Evolutionary conservation across 2,329 filamentous ascomycete genomes (phyloP).

Genomic region (Huntiella decipiens): DNA sequence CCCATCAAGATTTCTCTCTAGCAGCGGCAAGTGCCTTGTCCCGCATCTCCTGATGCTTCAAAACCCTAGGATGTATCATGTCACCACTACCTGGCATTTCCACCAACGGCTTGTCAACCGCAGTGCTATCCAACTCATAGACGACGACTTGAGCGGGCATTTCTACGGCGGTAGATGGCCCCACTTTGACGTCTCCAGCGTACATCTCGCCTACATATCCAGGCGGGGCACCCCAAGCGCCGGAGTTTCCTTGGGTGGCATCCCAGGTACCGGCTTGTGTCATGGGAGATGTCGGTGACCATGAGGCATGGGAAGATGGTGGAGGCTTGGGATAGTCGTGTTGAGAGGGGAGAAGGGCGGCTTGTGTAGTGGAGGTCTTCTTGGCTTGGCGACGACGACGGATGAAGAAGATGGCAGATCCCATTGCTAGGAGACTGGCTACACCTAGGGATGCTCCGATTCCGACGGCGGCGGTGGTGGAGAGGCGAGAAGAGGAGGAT

Average conservation of each 20-base stretch:
- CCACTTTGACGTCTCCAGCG: not conserved
- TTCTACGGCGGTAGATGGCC: not conserved
- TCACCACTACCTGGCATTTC: constrained; percentile 8
- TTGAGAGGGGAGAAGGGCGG: not conserved
- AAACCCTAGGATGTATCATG: constrained; percentile 8
- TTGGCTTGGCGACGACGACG: constrained; percentile 16
- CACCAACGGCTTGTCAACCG: constrained; percentile 3
- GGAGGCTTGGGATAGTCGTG: constrained; percentile 1
- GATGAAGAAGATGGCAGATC: constrained; percentile 15
- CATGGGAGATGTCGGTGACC: constrained; percentile 3
- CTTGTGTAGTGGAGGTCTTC: constrained; percentile 11
- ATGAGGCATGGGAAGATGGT: constrained; percentile 1
- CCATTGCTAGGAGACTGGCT: constrained; percentile 15
- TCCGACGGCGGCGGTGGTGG: constrained; percentile 21
- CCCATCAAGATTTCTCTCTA: too few species aligned
- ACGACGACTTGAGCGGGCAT: constrained; percentile 6
- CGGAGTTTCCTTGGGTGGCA: constrained; percentile 3
- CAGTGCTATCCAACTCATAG: constrained; percentile 9
- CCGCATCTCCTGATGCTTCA: constrained; percentile 15
- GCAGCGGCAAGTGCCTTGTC: not conserved
- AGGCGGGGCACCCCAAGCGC: not conserved
- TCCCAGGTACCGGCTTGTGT: constrained; percentile 1
- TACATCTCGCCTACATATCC: not conserved
- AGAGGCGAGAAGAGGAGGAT: not conserved
- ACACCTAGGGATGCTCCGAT: constrained; percentile 22